These are phyloP conservation scores for Boechera divaricarpa DNA, from an alignment of 345 rosid genomes.

Conservation along the genomic window DNA sequence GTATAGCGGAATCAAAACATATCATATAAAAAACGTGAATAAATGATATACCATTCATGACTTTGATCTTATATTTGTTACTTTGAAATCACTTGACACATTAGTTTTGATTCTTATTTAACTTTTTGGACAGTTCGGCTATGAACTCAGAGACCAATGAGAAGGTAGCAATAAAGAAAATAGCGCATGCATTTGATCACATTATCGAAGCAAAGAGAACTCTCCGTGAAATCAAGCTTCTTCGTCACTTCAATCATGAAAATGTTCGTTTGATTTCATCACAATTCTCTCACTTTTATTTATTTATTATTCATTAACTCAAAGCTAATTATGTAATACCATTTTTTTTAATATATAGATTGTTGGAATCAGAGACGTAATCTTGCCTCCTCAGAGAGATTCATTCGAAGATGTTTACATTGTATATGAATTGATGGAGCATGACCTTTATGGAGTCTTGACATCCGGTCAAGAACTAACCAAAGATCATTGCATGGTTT, in stretches of 20 bases:
- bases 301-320: neutral
- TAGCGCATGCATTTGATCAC: slow-evolving; percentile 79
- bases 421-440: slow-evolving; percentile 83
- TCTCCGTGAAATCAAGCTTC: slow-evolving; percentile 95
- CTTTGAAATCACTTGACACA: neutral
- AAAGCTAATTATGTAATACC: slow-evolving; percentile 13
- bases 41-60: neutral
- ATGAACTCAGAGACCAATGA: slow-evolving; percentile 81
- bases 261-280: slow-evolving; percentile 64
- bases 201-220: slow-evolving; percentile 88
- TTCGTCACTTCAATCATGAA: slow-evolving; percentile 96
- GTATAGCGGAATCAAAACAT: neutral
- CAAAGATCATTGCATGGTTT: slow-evolving; percentile 80
- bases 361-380: slow-evolving; percentile 86
- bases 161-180: slow-evolving; percentile 88
- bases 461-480: slow-evolving; percentile 65
- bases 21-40: neutral
- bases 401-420: slow-evolving; percentile 83
- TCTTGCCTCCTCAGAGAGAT: slow-evolving; percentile 76
- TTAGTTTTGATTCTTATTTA: neutral
- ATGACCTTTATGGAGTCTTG: slow-evolving; percentile 68
- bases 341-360: slow-evolving; percentile 54
- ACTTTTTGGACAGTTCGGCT: slow-evolving; percentile 53
- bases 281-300: neutral
- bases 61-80: neutral